phyloP scores from a whole-genome alignment of 768 basidiomycete species.

The Lentinula sp. region DNA sequence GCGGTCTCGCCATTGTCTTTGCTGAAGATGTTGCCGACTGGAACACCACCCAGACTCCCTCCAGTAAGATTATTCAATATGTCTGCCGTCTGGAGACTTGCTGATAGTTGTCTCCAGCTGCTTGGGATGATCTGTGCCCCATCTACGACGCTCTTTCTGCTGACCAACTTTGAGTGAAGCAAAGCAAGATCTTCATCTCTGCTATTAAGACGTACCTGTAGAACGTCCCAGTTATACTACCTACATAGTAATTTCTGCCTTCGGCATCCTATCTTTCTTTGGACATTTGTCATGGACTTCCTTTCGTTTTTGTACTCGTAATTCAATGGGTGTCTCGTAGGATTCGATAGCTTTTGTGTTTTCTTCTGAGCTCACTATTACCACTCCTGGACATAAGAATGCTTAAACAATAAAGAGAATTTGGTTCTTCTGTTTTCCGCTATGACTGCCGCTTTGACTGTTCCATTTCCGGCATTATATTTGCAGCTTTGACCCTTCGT shows the following conservation, averaged over 20 bases:
- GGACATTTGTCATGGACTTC: background rate
- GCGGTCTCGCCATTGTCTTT: conserved; percentile 22
- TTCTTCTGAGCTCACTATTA: background rate
- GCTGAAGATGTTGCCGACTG: conserved; percentile 15
- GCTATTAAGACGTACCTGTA: background rate
- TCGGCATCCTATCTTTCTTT: background rate
- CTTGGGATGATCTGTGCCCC: conserved; percentile 27
- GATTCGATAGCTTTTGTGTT: background rate
- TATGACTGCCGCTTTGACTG: background rate
- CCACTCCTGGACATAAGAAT: too few species aligned
- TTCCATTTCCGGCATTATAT: background rate
- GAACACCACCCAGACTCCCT: conserved; percentile 5
- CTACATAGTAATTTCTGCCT: background rate
- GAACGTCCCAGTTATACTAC: background rate
- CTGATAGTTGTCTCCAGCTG: conserved; percentile 2
- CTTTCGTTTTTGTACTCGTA: background rate
- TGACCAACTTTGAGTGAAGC: conserved; percentile 2
- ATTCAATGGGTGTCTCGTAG: background rate
- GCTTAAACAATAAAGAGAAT: background rate
- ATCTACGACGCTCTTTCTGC: conserved; percentile 21
- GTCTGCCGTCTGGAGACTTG: background rate
- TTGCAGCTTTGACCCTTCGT: background rate
- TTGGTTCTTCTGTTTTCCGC: background rate
- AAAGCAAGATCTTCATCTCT: background rate
- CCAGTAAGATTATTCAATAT: conserved; percentile 1